These are phyloP conservation scores for Dipteronia dyeriana DNA, from an alignment of 345 rosid species.

Conservation along the genomic window DNA sequence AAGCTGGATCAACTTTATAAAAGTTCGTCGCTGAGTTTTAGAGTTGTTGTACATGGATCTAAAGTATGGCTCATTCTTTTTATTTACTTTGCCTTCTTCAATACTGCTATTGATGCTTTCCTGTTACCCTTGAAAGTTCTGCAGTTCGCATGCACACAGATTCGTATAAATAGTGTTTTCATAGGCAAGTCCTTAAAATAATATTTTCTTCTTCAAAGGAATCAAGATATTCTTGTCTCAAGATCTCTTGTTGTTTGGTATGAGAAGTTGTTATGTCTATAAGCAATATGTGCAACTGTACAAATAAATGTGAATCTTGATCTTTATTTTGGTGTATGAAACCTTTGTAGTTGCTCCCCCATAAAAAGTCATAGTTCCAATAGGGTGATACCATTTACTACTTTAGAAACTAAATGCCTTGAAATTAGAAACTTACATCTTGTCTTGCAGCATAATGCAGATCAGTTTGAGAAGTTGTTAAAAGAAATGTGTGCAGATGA, in stretches of 20 bases:
- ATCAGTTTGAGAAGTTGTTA: conserved; percentile 90
- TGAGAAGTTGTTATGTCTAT: conserved; percentile 7
- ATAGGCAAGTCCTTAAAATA: neutral
- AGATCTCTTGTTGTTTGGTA: neutral
- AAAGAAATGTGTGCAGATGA: conserved; percentile 99
- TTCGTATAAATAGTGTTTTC: neutral
- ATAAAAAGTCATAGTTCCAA: conserved; percentile 1
- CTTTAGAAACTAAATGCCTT: conserved; percentile 15
- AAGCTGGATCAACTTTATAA: conserved; percentile 95
- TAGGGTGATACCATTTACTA: conserved; percentile 8
- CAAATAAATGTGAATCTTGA: neutral
- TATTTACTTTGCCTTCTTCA: conserved; percentile 11
- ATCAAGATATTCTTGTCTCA: neutral
- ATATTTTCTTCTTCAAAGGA: neutral
- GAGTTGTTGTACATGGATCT: conserved; percentile 99
- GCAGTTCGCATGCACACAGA: neutral
- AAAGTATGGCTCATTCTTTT: conserved; percentile 55
- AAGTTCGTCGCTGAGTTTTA: conserved; percentile 97
- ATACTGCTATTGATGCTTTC: conserved; percentile 5
- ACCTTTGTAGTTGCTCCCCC: neutral
- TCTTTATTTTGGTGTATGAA: conserved; percentile 9
- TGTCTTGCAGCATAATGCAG: conserved; percentile 96
- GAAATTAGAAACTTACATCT: conserved; percentile 33
- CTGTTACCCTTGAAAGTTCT: conserved; percentile 10
- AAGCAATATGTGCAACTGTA: neutral